phyloP scores from a whole-genome alignment of 2,329 filamentous ascomycete genomes.

The Macrophomina pseudophaseolina region DNA sequence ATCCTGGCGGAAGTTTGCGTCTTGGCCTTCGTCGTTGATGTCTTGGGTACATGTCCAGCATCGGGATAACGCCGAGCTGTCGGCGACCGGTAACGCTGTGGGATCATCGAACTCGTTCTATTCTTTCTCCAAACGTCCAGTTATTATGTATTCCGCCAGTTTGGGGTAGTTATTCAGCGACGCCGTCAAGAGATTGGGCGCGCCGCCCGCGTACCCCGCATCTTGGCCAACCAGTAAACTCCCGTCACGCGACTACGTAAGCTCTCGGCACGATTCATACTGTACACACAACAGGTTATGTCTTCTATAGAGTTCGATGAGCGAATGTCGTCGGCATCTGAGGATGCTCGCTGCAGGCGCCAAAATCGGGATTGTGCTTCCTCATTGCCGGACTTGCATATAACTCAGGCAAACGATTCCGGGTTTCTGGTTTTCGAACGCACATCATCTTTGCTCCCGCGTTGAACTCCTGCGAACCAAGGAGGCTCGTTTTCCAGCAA shows the following conservation, averaged over 20 bases:
- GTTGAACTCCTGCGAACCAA: neutral
- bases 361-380: neutral
- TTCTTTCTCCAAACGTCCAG: neutral
- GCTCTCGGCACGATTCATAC: neutral
- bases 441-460: neutral
- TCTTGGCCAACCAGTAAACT: slow-evolving; percentile 5
- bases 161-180: neutral
- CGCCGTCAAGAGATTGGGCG: neutral
- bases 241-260: slow-evolving; percentile 8
- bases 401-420: neutral
- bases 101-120: neutral
- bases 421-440: too few species aligned
- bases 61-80: neutral
- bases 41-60: neutral
- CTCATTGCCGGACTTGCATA: neutral
- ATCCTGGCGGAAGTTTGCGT: neutral
- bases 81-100: neutral
- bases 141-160: neutral
- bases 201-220: slow-evolving; percentile 4
- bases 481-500: neutral
- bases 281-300: neutral
- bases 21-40: neutral
- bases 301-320: neutral
- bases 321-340: neutral
- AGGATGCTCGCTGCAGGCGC: neutral